Percentiles rank a stretch among this genome's conserved stretches.
Conservation (phyloP, 306 rosid species). For the Mimosa pudica region DNA sequence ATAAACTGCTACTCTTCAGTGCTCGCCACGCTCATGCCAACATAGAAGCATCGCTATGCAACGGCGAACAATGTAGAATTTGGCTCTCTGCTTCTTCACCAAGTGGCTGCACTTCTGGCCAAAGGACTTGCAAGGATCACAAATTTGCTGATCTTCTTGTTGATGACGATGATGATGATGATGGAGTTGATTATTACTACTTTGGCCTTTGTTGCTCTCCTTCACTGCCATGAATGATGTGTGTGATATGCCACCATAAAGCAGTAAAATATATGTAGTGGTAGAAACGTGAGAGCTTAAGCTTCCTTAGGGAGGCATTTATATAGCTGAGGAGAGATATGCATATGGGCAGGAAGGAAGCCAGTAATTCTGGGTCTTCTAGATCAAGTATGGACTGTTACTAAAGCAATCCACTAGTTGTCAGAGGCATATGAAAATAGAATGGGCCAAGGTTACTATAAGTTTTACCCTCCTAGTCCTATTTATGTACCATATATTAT, state of each 20-base stretch:
- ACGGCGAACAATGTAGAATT: conserved; percentile 62
- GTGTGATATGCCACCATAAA: conserved; percentile 35
- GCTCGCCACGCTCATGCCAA: conserved; percentile 53
- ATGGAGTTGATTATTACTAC: not conserved
- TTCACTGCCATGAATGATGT: conserved; percentile 50
- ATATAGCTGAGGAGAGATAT: conserved; percentile 13
- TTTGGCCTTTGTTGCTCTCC: conserved; percentile 46
- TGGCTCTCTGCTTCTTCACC: conserved; percentile 67
- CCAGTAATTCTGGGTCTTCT: conserved; percentile 38
- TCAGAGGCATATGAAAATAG: conserved; percentile 45
- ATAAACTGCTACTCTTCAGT: conserved; percentile 31
- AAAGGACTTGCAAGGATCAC: conserved; percentile 65
- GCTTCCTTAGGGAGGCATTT: conserved; percentile 24
- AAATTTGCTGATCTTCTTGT: conserved; percentile 33
- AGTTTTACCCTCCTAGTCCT: conserved; percentile 40
- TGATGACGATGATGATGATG: conserved; percentile 19
- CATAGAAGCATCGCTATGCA: conserved; percentile 64
- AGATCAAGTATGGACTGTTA: conserved; percentile 44
- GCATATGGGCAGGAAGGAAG: conserved; percentile 30
- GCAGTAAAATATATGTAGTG: conserved; percentile 19
- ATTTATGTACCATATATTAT: not conserved
- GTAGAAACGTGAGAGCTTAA: conserved; percentile 31
- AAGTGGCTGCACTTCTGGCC: conserved; percentile 66
- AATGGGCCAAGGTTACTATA: conserved; percentile 43
- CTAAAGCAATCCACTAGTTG: conserved; percentile 47